Evolutionary conservation across 2,329 filamentous ascomycete genomes (phyloP).

Genomic region (Talaromyces funiculosus): DNA sequence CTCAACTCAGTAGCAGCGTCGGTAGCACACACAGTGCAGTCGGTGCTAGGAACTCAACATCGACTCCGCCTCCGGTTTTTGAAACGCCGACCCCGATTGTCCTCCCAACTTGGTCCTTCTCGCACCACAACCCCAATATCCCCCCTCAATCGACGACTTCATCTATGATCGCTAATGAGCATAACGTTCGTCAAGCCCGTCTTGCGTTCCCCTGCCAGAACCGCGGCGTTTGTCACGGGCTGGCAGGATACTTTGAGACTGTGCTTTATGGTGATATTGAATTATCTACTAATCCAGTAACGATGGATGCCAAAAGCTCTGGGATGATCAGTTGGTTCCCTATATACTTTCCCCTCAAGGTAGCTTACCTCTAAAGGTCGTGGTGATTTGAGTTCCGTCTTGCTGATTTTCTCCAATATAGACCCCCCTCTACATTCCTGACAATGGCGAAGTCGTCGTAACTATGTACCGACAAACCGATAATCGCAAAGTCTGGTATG

Average conservation of each 20-base stretch:
- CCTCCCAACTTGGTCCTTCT: conserved; percentile 42
- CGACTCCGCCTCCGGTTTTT: conserved; percentile 25
- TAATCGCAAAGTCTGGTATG: conserved; percentile 95
- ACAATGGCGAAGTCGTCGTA: conserved; percentile 76
- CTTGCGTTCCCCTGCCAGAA: conserved; percentile 72
- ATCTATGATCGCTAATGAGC: conserved; percentile 69
- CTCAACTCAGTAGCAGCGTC: conserved; percentile 14
- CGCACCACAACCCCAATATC: conserved; percentile 37
- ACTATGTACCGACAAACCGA: conserved; percentile 97
- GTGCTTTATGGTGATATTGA: conserved; percentile 84
- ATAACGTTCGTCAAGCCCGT: conserved; percentile 77
- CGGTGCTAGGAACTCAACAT: conserved; percentile 19
- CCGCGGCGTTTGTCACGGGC: conserved; percentile 78
- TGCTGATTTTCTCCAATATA: conserved; percentile 35
- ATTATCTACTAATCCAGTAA: conserved; percentile 85
- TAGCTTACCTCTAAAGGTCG: conserved; percentile 33
- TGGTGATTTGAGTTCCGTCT: background rate
- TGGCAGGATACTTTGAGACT: conserved; percentile 94
- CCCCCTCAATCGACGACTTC: conserved; percentile 26
- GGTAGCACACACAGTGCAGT: conserved; percentile 18
- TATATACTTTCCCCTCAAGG: conserved; percentile 95
- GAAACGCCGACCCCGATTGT: conserved; percentile 35
- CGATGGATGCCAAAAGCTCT: conserved; percentile 85
- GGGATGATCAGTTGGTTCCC: conserved; percentile 99
- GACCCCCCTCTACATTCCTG: conserved; percentile 80